Evolutionary conservation across 2,329 filamentous ascomycete species (phyloP).

Genomic region (Aspergillus flavus): DNA sequence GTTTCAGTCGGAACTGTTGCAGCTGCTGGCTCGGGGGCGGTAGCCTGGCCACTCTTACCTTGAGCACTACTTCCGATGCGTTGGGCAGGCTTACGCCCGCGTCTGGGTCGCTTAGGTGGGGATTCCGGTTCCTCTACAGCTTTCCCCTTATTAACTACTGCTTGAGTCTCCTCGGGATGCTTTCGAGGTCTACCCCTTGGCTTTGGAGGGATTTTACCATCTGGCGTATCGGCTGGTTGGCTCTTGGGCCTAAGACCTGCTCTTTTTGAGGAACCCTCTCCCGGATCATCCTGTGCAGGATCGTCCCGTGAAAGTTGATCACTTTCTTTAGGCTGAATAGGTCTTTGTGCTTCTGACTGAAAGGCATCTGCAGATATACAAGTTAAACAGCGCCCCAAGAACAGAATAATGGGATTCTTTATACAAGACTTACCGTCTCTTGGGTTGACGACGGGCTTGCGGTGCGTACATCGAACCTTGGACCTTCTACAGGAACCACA

Average conservation of each 20-base stretch:
- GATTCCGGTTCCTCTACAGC: not conserved
- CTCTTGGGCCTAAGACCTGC: not conserved
- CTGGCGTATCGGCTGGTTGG: not conserved
- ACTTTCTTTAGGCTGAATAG: not conserved
- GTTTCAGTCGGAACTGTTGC: not conserved
- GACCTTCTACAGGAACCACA: conserved; percentile 26
- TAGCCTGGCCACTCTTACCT: not conserved
- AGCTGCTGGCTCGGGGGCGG: not conserved
- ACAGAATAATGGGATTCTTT: no score
- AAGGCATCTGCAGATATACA: not conserved
- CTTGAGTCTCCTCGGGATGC: not conserved
- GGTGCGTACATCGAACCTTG: conserved; percentile 32
- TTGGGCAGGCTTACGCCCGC: not conserved
- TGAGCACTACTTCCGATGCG: not conserved
- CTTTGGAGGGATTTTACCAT: not conserved
- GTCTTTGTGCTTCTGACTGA: not conserved
- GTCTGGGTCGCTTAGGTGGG: not conserved
- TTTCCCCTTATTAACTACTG: not conserved
- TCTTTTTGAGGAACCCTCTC: not conserved
- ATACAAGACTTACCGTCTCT: not conserved
- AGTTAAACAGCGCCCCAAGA: no score
- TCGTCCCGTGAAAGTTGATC: not conserved
- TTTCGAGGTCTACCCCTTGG: not conserved
- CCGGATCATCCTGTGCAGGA: no score
- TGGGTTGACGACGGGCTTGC: conserved; percentile 3